Base-by-base conservation (phyloP, 2,329 filamentous ascomycete species). In the Botrytis hyacinthi region DNA sequence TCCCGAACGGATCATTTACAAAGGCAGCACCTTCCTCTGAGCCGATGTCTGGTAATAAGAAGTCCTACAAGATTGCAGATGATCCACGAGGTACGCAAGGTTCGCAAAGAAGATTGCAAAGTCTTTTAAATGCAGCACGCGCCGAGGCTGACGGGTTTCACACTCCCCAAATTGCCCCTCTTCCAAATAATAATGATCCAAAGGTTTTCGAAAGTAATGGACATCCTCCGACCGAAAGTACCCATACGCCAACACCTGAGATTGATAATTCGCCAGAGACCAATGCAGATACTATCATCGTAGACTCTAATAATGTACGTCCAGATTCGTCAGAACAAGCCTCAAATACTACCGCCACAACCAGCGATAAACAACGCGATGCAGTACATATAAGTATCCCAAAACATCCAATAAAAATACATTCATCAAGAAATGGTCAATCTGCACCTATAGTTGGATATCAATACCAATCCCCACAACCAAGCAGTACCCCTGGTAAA, bases 51-150 rank as follows among this genome's bases (percentile, higher is more conserved):
- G 37, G 66, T 8, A 69, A 59, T 7, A 69, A 57, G 37, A 69
- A 59, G 37, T 69, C 66, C 16, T 69, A 69, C 37, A 69, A 69
- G 66, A 69, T 69, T 69, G 66, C 66, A 12, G 66, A 69, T 32
- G 48, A 69, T 22, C 66, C 66, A 57, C 48, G 66, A 22, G 66
- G 48, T 16, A 69, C 48, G 20, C 37, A 69, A 69, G 48, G 48
- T 42, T 69, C 66, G 22, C 66, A 69, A n/a, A 69, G 66, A 29
- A 57, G 66, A 44, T 57, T 69, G 54, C 66, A 69, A 69, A 69
- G 35, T 16, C 66, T 69, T 32, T 59, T 69, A 7, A 69, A 69
- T 57, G 66, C 66, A 69, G 66, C 66, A 42, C 66, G 66, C n/a
- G 66, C n/a, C 12, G 66, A 69, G 20, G 66, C 66, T 32, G 66